Conservation (phyloP, 176 grass and related monocot species). For the Lolium perenne region DNA sequence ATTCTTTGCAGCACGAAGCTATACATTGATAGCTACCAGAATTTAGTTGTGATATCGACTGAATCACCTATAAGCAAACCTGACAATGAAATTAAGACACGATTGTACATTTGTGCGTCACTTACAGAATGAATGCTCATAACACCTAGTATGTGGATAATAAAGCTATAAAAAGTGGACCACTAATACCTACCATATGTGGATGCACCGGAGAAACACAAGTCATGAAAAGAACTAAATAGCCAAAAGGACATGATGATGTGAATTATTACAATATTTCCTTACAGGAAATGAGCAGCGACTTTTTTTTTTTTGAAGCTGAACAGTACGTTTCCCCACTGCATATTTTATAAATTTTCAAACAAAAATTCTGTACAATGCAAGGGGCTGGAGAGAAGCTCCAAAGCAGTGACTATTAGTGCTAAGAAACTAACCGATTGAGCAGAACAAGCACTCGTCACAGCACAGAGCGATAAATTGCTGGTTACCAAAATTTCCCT, state of each 20-base stretch:
- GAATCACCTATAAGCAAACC: neutral
- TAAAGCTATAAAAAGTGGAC: neutral
- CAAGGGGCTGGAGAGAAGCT: too few species aligned
- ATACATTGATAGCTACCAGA: neutral
- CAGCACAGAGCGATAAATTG: neutral
- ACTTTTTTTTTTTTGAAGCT: too few species aligned
- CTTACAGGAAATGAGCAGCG: neutral
- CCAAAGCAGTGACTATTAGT: neutral
- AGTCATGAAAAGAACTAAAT: slow-evolving; percentile 1
- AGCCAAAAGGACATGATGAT: neutral
- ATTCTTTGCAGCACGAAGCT: neutral
- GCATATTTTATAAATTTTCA: too few species aligned
- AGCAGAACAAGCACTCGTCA: neutral
- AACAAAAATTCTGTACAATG: too few species aligned
- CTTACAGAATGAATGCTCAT: neutral
- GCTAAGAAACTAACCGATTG: neutral
- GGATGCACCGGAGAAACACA: neutral
- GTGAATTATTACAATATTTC: neutral
- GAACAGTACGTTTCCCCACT: too few species aligned
- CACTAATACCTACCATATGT: neutral
- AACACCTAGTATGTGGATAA: neutral
- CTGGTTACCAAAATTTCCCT: neutral
- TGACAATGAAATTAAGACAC: neutral
- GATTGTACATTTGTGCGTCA: neutral
- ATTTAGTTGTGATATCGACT: neutral